Evolutionary conservation across 108 stramenopile species (phyloP).

Genomic region (Nannochloropsis oceanica): DNA sequence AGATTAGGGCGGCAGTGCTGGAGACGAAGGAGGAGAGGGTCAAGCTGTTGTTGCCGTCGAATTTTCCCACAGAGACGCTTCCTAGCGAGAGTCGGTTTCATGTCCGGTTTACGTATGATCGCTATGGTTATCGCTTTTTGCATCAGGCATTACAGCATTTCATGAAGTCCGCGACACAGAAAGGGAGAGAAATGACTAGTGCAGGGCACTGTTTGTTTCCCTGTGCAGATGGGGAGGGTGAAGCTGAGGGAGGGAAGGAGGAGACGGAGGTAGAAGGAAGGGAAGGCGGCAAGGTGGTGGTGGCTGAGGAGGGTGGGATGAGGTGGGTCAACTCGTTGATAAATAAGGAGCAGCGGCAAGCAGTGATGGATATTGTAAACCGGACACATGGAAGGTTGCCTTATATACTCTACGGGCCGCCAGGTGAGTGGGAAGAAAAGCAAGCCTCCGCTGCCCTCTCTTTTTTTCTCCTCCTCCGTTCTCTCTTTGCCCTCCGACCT

Average conservation of each 20-base stretch:
- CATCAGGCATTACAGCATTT: neutral
- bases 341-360: slow-evolving; percentile 21
- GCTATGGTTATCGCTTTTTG: neutral
- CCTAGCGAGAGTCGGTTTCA: neutral
- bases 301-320: neutral
- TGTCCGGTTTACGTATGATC: neutral
- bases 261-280: neutral
- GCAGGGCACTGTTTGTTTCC: neutral
- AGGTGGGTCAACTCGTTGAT: slow-evolving; percentile 17
- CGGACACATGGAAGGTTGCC: slow-evolving; percentile 22
- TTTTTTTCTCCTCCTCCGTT: too few relatives aligned
- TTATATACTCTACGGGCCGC: slow-evolving; percentile 32
- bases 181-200: neutral
- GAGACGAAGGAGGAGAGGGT: neutral
- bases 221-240: neutral
- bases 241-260: neutral
- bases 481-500: too few relatives aligned
- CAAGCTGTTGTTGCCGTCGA: neutral
- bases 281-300: neutral
- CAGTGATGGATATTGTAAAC: slow-evolving; percentile 27
- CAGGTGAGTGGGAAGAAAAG: neutral
- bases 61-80: neutral
- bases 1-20: neutral
- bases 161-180: neutral
- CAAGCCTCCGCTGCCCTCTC: too few relatives aligned